These are phyloP conservation scores for Didymella arachidicola DNA, from an alignment of 2,329 filamentous ascomycete species.

Conservation along the genomic window DNA sequence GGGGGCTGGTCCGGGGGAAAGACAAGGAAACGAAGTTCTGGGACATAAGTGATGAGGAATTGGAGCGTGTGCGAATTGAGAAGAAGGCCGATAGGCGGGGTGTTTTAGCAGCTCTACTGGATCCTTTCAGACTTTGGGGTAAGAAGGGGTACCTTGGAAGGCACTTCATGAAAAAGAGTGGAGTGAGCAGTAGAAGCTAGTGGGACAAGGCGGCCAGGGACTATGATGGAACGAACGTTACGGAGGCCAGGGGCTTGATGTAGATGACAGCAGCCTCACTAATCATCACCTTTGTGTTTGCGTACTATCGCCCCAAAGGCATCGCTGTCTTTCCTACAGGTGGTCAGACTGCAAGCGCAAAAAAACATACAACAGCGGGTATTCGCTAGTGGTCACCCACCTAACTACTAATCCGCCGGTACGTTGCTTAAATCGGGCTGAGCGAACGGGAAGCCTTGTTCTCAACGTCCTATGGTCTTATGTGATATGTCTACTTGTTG, in stretches of 20 bases:
- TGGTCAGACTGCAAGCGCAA: background rate
- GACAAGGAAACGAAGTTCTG: conserved; percentile 50
- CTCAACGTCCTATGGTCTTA: background rate
- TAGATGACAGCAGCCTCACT: background rate
- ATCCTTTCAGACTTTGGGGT: conserved; percentile 45
- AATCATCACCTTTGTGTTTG: background rate
- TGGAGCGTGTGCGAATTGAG: conserved; percentile 37
- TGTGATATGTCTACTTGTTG: background rate
- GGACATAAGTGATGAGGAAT: conserved; percentile 47
- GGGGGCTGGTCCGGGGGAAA: conserved; percentile 40
- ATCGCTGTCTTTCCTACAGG: background rate
- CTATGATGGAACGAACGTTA: background rate
- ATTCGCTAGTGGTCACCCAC: conserved; percentile 2
- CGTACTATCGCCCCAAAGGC: background rate
- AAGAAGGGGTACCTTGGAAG: conserved; percentile 40
- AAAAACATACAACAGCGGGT: conserved; percentile 1
- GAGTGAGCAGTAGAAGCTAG: background rate
- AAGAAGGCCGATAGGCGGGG: conserved; percentile 38
- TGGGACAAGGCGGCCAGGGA: background rate
- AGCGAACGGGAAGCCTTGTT: background rate
- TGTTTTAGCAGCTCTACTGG: conserved; percentile 30
- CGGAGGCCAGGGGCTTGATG: conserved; percentile 2
- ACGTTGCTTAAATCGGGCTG: conserved; percentile 4
- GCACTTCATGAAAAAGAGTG: conserved; percentile 26
- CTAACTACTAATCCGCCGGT: conserved; percentile 3